Conservation (phyloP, 768 basidiomycete genomes). For the Tubosaeta brunneosetosa region DNA sequence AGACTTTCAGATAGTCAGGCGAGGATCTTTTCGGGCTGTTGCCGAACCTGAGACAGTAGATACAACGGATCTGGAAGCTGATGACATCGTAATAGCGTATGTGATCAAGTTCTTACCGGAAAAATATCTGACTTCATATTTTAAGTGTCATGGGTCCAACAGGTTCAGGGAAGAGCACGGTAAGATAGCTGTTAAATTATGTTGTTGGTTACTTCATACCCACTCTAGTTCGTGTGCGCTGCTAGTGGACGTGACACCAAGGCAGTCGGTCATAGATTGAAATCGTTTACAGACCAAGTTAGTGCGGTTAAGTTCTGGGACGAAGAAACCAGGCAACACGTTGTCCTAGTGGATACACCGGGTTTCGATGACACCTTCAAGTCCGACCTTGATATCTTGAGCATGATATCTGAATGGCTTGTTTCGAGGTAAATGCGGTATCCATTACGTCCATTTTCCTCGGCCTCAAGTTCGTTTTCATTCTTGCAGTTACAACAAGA, state of each 20-base stretch:
- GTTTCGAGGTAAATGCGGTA: too few species aligned
- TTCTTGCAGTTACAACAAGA: slow-evolving; percentile 11
- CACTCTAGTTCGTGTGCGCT: slow-evolving; percentile 9
- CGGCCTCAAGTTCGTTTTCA: too few species aligned
- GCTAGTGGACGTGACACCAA: neutral
- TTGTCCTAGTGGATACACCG: slow-evolving; percentile 25
- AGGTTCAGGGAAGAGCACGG: slow-evolving; percentile 13
- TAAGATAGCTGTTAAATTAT: neutral
- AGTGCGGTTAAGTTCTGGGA: slow-evolving; percentile 4
- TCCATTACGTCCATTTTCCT: too few species aligned
- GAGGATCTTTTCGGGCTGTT: neutral
- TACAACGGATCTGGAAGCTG: neutral
- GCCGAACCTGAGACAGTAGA: neutral
- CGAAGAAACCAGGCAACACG: neutral
- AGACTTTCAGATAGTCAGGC: neutral
- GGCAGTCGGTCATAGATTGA: slow-evolving; percentile 7
- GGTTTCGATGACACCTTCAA: slow-evolving; percentile 19
- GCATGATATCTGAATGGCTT: neutral
- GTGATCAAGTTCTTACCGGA: neutral
- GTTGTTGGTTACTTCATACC: neutral
- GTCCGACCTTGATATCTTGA: slow-evolving; percentile 12
- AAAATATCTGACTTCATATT: neutral
- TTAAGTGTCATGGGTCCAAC: slow-evolving; percentile 19
- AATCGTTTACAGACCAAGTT: slow-evolving; percentile 7
- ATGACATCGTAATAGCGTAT: neutral